Evolutionary conservation across 1,284 basidiomycete genomes (phyloP), one percentile per base, ranked within the genome.

Genomic region (Lentinula novae-zelandiae): DNA sequence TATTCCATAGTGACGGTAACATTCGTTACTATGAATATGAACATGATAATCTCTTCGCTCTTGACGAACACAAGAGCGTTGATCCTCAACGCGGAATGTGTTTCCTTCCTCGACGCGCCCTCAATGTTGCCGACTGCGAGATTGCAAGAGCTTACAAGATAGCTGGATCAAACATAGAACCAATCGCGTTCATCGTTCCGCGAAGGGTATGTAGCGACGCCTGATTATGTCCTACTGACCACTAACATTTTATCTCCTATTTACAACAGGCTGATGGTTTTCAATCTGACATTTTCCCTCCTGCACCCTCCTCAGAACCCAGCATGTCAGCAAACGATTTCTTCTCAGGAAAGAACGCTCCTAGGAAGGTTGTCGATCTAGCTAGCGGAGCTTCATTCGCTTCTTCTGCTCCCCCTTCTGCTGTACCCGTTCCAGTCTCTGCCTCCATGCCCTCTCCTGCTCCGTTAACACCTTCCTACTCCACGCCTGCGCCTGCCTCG

Each of bases 61-160:
- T 98, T 46, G 84, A 87, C 53, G 96, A 98, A 72, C 86, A 95
- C 83, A 94, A 96, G 75, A 92, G 92, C 2, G 82, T 85, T 39
- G 93, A 96, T 61, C 96, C 96, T 42, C 93, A 98, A 75, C 92
- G 96, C 53, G 97, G 97, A 15, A 92, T 98, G 85, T 93, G 92
- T 67, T 96, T 98, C 87, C 83, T 98, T 36, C 96, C 95, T 5
- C 87, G 96, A 33, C 90, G 95, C 52, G 87, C 92, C 0, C 84
- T 98, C 66, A 93, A 87, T 69, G 90, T 96, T 17, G 78, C 84
- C 40, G 94, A 98, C 60, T 96, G 95, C 74, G 97, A 99, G 75
- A 98, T 98, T 67, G 96, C 95, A 1, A 85, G 95, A 49, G 95
- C 92, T 0, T 98, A 94, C 85, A 99, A 99, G 76, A 83, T 98